Conservation (phyloP, 768 basidiomycete genomes). For the Podaxis pistillaris region DNA sequence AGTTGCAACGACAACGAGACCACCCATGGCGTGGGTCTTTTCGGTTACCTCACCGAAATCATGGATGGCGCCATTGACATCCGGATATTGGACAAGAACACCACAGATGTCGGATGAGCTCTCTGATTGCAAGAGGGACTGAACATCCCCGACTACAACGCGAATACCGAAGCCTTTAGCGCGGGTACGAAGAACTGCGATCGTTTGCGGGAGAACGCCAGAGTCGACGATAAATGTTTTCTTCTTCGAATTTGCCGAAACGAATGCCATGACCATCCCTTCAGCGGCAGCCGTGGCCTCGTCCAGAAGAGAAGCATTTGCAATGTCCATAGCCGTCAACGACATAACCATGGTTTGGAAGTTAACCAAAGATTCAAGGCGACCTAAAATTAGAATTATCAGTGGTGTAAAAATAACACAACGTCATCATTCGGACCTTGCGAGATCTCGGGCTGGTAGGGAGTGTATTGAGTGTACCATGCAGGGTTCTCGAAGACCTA, state of each 20-base stretch:
- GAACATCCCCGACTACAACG: slow-evolving; percentile 65
- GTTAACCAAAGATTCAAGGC: slow-evolving; percentile 94
- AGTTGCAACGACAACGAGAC: slow-evolving; percentile 84
- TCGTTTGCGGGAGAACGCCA: slow-evolving; percentile 83
- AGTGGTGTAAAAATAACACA: background rate
- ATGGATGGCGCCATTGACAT: slow-evolving; percentile 80
- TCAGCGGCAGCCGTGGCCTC: slow-evolving; percentile 95
- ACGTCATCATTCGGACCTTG: slow-evolving; percentile 62
- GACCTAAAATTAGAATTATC: slow-evolving; percentile 49
- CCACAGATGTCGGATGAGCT: slow-evolving; percentile 71
- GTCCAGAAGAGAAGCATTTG: slow-evolving; percentile 93
- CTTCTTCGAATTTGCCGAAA: slow-evolving; percentile 65
- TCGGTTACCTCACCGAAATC: slow-evolving; percentile 69
- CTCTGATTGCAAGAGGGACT: slow-evolving; percentile 49
- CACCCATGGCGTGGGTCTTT: slow-evolving; percentile 69
- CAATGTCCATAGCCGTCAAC: slow-evolving; percentile 91
- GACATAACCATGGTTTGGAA: slow-evolving; percentile 97
- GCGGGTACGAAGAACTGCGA: slow-evolving; percentile 85
- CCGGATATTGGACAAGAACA: slow-evolving; percentile 90
- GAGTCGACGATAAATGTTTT: slow-evolving; percentile 82
- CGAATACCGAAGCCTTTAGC: slow-evolving; percentile 94
- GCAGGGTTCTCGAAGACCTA: slow-evolving; percentile 93
- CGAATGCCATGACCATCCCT: slow-evolving; percentile 94
- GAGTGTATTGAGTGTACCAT: slow-evolving; percentile 97
- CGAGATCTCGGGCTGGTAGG: slow-evolving; percentile 97